Base-by-base conservation (phyloP, 164 flowering plant species). In the Nymphaea colorata region DNA sequence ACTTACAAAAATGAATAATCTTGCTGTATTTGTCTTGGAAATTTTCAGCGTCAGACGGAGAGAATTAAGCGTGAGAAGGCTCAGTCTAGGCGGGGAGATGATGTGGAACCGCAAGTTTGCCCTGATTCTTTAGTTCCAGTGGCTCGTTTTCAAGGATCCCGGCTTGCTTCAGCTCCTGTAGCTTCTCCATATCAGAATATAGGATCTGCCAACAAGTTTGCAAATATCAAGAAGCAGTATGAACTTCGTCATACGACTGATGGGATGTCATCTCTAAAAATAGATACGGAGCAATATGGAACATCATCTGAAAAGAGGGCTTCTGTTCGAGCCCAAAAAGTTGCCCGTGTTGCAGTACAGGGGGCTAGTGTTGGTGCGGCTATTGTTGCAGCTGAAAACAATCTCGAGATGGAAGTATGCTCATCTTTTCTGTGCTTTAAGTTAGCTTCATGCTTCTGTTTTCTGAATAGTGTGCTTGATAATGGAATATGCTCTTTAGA, bases 351-450 rank as follows among this genome's bases (percentile, higher is more conserved):
- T 67, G 80, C 89, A 76, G 75, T 87, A 3, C 42, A 62, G 25
- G 88, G 84, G 67, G 82, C 94, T 47, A 79, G 85, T 67, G 67
- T 94, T 45, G 94, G 88, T 80, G 99, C 98, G 76, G 98, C 99
- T 44, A 85, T 94, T 85, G 99, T 94, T 77, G 96, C 90, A 77
- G 99, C 90, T 65, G 98, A 94, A 76, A 77, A 81, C 59, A 68
- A 68, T 78, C 90, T 91, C 72, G 96, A 89, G 76, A 65, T 59
- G 47, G 93, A 88, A 17, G 98, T 90, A 86, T 75, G 87, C 82
- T 72, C 73, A 69, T 69, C 64, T 74, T 70, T 45, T 45, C 53
- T 45, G 5, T 45, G 10, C 10, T 5, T 5, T 5, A 5, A 45
- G 5, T 45, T 45, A 5, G 53, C 10, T 10, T 10, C 53, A 5